Evolutionary conservation across 345 rosid species (phyloP), one percentile per base, ranked within the genome.

Genomic region (Bretschneidera sinensis): DNA sequence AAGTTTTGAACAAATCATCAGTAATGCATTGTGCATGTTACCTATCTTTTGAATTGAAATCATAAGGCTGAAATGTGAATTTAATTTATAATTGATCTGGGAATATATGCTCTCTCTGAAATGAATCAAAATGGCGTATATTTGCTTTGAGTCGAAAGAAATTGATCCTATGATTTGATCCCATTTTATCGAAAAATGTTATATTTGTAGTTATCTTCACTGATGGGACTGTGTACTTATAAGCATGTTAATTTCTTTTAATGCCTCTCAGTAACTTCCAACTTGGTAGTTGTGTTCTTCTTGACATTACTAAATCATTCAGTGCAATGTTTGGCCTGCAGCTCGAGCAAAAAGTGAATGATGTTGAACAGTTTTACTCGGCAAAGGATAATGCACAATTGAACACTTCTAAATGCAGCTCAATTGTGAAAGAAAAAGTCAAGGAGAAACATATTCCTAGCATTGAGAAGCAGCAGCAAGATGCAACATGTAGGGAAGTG

Each of bases 261-360:
- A n/a, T n/a, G n/a, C n/a, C n/a, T n/a, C n/a, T n/a, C 17, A 45
- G 48, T 43, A 24, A 24, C 47, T 14, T 64, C 17, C 20, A 45
- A 23, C 25, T 24, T 56, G 48, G 17, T 13, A 0, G 31, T 22
- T 43, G 17, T 18, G 61, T n/a, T 50, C 34, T 6, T 18, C 50
- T 24, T 65, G 21, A 8, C 9, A 22, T 24, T 64, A 54, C 7
- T 24, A 9, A 31, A 6, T 50, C 25, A 17, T 62, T 77, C 51
- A 24, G 48, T 22, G 9, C 21, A 61, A 43, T 58, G 22, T 69
- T 69, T 25, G 20, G 24, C 23, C 13, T 74, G 76, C 78, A 88
- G 92, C 80, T 85, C 22, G 88, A 88, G 79, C 62, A 78, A 51
- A 78, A 74, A 61, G 83, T 85, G 34, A 76, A 66, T 43, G 77